phyloP scores from a whole-genome alignment of 495 filamentous ascomycete species.

The Aspergillus steynii region DNA sequence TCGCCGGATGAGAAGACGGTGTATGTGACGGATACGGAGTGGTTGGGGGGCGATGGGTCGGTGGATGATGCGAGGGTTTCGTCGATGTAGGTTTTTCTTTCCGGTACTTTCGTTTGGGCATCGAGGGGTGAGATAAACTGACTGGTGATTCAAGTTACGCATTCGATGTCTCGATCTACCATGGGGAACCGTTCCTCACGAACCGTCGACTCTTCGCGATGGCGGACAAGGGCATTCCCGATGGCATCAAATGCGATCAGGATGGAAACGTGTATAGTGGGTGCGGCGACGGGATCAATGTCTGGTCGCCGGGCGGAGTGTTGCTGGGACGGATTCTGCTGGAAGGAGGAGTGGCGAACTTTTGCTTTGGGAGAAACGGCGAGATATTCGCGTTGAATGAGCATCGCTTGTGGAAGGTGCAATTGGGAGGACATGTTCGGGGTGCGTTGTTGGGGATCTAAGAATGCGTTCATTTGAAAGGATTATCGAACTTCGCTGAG shows the following conservation, averaged over 20 bases:
- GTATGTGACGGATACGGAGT: constrained; percentile 59
- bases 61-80: constrained; percentile 17
- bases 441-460: constrained; percentile 33
- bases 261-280: constrained; percentile 62
- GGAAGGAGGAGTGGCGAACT: constrained; percentile 41
- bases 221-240: constrained; percentile 53
- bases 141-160: constrained; percentile 25
- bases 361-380: constrained; percentile 44
- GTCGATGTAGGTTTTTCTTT: constrained; percentile 24
- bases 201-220: constrained; percentile 61
- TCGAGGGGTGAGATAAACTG: neutral
- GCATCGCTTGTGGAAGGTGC: constrained; percentile 38
- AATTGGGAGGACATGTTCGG: constrained; percentile 29
- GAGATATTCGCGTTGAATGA: constrained; percentile 46
- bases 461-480: no score
- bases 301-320: constrained; percentile 57
- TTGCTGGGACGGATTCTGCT: constrained; percentile 58
- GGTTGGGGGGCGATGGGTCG: constrained; percentile 38
- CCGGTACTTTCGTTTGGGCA: neutral
- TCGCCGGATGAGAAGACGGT: constrained; percentile 51
- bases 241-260: constrained; percentile 61
- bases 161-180: constrained; percentile 24
- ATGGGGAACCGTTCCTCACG: constrained; percentile 38
- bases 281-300: constrained; percentile 61
- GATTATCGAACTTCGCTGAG: no score